Base-by-base conservation (phyloP, 176 grass and related monocot species). In the Rhynchospora breviuscula region DNA sequence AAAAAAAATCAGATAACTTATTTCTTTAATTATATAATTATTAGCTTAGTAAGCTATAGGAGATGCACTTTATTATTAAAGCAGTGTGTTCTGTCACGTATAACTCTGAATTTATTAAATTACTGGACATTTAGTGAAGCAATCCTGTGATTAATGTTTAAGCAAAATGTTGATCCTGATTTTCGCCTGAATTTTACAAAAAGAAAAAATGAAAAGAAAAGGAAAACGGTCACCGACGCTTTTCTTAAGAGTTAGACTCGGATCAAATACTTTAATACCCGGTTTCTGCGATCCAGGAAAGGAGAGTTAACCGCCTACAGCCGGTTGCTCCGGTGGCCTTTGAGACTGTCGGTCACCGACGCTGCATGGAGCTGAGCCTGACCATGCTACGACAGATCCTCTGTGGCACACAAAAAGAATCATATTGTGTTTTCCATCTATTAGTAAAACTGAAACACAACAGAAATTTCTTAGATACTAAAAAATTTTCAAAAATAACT, bases 291-390 rank as follows among this genome's bases (percentile, higher is more conserved):
- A 31, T 57, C 51, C 25, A 75, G 48, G 25, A 23, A 54, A 33
- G 47, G 10, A 56, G 51, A 6, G 1, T 33, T 31, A 15, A 78
- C 73, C 73, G 73, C 51, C 49, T 78, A 33, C 2, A 78, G 23
- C 73, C 73, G 73, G 73, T 78, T 78, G 11, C 14, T 53, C 26
- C 51, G 73, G 73, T 78, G 51, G 2, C 13, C 9, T 9, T 4
- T 57, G 23, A 35, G 73, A 57, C 51, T 78, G 73, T 78, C 73
- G 73, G 73, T 78, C 49, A 78, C 73, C 73, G 73, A 78, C 73
- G 73, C 73, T 78, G 73, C 73, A 54, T 77, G 73, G 21, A 29
- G 21, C 6, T 26, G 11, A 70, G 67, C 15, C 26, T 44, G 2
- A 23, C 73, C 73, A 18, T 10, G 7, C 73, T 29, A 49, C 56